A percentile compares a stretch with the other conserved stretches of the same genome.
Evolutionary conservation across 306 rosid species (phyloP).

Genomic region (Fagus crenata): DNA sequence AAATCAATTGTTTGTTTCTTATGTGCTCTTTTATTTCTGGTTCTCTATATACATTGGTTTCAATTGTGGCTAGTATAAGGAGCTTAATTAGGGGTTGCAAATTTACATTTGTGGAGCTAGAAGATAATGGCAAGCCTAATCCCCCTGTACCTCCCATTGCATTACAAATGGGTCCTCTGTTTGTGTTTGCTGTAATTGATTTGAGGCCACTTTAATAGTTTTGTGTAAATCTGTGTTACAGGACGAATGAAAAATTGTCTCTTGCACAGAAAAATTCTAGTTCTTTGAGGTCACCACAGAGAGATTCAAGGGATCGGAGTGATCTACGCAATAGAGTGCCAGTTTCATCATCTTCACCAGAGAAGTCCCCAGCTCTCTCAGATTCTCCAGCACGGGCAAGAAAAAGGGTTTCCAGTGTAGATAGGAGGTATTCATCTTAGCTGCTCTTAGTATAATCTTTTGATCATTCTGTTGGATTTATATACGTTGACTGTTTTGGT

Average conservation of each 20-base stretch:
- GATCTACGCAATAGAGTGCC: slow-evolving; percentile 34
- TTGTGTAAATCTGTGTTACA: slow-evolving; percentile 32
- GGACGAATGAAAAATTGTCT: slow-evolving; percentile 42
- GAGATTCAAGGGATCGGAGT: slow-evolving; percentile 38
- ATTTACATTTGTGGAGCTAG: not conserved
- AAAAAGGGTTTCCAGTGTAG: slow-evolving; percentile 43
- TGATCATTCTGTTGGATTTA: slow-evolving; percentile 17
- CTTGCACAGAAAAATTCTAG: slow-evolving; percentile 39
- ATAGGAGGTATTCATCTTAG: slow-evolving; percentile 52
- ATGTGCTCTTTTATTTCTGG: not conserved
- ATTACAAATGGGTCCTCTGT: not conserved
- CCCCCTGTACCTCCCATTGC: not conserved
- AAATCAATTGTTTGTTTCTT: slow-evolving; percentile 4
- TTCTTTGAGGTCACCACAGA: slow-evolving; percentile 37
- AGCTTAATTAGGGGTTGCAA: not conserved
- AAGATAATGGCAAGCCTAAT: not conserved
- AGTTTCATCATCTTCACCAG: slow-evolving; percentile 38
- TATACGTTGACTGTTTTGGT: slow-evolving; percentile 15
- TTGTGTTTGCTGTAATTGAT: not conserved
- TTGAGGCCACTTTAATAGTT: not conserved
- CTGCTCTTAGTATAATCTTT: slow-evolving; percentile 5
- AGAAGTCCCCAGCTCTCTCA: slow-evolving; percentile 45
- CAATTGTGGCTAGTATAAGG: not conserved
- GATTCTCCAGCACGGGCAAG: slow-evolving; percentile 48
- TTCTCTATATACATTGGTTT: not conserved